phyloP scores from a whole-genome alignment of 768 basidiomycete genomes.

The Leccinum rimulosum region DNA sequence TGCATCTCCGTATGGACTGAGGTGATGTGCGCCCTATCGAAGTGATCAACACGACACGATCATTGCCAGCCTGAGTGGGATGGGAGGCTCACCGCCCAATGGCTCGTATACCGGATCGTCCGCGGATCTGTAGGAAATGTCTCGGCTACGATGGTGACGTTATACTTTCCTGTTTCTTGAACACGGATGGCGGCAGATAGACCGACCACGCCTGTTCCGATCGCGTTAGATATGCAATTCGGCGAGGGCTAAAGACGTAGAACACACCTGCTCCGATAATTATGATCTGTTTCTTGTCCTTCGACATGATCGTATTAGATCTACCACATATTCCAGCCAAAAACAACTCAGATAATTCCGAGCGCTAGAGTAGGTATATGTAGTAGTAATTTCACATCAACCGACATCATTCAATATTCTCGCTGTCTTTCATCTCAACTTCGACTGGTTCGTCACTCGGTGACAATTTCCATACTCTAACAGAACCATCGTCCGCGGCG shows the following conservation, averaged over 20 bases:
- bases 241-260: neutral
- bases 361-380: neutral
- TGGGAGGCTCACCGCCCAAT: conserved; percentile 64
- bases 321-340: neutral
- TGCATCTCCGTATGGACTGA: conserved; percentile 52
- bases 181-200: conserved; percentile 72
- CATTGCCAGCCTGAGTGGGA: neutral
- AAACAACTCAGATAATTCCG: neutral
- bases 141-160: conserved; percentile 70
- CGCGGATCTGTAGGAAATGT: conserved; percentile 41
- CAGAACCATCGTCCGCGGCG: conserved; percentile 80
- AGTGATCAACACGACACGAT: neutral
- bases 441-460: neutral
- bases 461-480: conserved; percentile 72
- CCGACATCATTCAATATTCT: neutral
- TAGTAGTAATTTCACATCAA: neutral
- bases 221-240: neutral
- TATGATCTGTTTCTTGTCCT: conserved; percentile 28
- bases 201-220: conserved; percentile 64
- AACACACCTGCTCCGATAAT: conserved; percentile 41
- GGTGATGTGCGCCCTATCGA: conserved; percentile 77
- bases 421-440: neutral
- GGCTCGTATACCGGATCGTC: conserved; percentile 73
- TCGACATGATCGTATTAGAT: conserved; percentile 11
- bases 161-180: conserved; percentile 59